phyloP scores from a whole-genome alignment of 108 stramenopile genomes.

The Pseudonitzschia delicatissima region DNA sequence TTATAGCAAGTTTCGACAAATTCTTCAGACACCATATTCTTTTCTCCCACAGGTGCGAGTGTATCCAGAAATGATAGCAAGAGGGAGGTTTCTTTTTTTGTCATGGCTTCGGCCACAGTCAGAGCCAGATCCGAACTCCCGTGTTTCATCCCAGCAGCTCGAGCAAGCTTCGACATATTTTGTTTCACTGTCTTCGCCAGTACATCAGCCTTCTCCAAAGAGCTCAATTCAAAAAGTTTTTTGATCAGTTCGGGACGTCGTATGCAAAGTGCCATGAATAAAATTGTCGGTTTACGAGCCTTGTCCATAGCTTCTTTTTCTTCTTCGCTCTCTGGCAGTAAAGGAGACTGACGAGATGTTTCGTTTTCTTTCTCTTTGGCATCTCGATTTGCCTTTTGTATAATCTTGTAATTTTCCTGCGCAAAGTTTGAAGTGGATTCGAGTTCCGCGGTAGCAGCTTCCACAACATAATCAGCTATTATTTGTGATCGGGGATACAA shows the following conservation, averaged over 20 bases:
- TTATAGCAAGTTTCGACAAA: conserved; percentile 79
- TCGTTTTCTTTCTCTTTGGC: conserved; percentile 41
- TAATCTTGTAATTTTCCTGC: conserved; percentile 52
- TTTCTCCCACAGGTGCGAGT: conserved; percentile 57
- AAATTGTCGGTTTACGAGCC: conserved; percentile 60
- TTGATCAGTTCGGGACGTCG: conserved; percentile 76
- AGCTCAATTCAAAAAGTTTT: conserved; percentile 59
- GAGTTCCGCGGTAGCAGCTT: conserved; percentile 65
- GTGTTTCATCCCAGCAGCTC: conserved; percentile 73
- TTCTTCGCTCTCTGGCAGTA: conserved; percentile 55
- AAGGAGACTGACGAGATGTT: conserved; percentile 22
- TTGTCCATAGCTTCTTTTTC: conserved; percentile 71
- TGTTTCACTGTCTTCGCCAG: conserved; percentile 69
- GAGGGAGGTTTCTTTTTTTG: conserved; percentile 44
- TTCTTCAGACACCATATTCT: conserved; percentile 54
- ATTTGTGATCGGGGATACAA: conserved; percentile 63
- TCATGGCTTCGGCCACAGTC: conserved; percentile 57
- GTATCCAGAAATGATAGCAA: conserved; percentile 81
- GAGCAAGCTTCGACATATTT: conserved; percentile 80
- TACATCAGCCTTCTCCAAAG: conserved; percentile 63
- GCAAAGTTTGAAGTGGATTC: conserved; percentile 47
- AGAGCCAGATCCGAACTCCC: conserved; percentile 76
- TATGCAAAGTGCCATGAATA: conserved; percentile 83
- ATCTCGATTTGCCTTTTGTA: conserved; percentile 52
- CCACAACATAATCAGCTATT: conserved; percentile 59